Conservation (phyloP, 108 stramenopile genomes). For the Fistulifera pelliculosa region DNA sequence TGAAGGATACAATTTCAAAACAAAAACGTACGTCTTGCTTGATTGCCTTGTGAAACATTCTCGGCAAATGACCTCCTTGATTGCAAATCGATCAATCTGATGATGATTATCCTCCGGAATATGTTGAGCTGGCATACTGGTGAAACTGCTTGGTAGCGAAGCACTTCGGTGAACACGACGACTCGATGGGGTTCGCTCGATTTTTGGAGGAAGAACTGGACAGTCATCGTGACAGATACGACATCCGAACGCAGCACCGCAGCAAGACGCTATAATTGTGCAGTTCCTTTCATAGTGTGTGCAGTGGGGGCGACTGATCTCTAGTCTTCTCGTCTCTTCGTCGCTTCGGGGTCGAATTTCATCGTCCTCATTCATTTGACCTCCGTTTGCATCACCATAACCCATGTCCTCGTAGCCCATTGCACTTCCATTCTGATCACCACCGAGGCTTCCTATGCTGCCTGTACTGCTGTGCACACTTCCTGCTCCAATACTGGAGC, state of each 20-base stretch:
- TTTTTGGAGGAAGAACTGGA: conserved; percentile 27
- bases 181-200: conserved; percentile 4
- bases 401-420: conserved; percentile 7
- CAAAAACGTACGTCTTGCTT: conserved; percentile 77
- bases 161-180: conserved; percentile 2
- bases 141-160: conserved; percentile 8
- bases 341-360: conserved; percentile 8
- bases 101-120: conserved; percentile 61
- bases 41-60: conserved; percentile 67
- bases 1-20: background rate
- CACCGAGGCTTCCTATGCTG: conserved; percentile 1
- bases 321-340: conserved; percentile 18
- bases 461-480: conserved; percentile 1
- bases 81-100: conserved; percentile 68
- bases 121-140: conserved; percentile 4
- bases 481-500: conserved; percentile 15
- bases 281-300: conserved; percentile 70
- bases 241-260: conserved; percentile 77
- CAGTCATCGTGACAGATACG: conserved; percentile 81
- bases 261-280: conserved; percentile 71
- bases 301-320: conserved; percentile 44
- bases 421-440: too few relatives aligned
- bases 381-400: background rate
- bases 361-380: background rate
- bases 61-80: conserved; percentile 71